These are phyloP conservation scores for Saitoella complicata DNA, from an alignment of 805 yeast species.

Conservation along the genomic window DNA sequence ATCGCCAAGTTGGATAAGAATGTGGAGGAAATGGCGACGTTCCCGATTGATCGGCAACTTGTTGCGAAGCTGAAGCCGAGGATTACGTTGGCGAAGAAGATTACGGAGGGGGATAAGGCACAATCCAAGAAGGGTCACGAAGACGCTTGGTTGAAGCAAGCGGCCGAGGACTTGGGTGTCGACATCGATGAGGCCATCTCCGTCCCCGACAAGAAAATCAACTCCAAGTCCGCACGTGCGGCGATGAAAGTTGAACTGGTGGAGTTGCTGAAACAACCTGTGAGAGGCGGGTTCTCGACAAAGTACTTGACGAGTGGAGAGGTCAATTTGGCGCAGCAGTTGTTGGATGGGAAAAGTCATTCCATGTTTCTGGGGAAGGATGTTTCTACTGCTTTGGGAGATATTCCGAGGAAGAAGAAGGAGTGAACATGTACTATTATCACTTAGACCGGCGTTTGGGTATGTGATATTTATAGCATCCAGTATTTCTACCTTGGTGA, in stretches of 20 bases:
- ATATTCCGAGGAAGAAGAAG: conserved; percentile 21
- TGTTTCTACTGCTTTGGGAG: conserved; percentile 50
- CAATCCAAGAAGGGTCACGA: conserved; percentile 23
- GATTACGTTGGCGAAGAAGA: conserved; percentile 46
- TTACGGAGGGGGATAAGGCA: conserved; percentile 56
- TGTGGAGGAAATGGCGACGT: conserved; percentile 39
- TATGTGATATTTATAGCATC: too few relatives aligned
- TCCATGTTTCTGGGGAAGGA: conserved; percentile 53
- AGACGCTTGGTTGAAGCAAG: conserved; percentile 67
- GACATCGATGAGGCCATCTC: conserved; percentile 61
- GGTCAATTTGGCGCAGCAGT: conserved; percentile 21
- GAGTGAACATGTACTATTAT: too few relatives aligned
- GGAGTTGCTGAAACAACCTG: conserved; percentile 13
- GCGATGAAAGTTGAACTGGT: conserved; percentile 14
- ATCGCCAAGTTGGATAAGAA: conserved; percentile 38
- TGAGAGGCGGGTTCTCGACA: conserved; percentile 15
- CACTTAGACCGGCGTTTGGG: too few relatives aligned
- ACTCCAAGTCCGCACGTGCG: neutral
- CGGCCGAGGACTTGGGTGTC: conserved; percentile 84
- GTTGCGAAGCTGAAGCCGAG: conserved; percentile 56
- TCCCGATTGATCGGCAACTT: conserved; percentile 65
- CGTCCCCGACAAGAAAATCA: neutral
- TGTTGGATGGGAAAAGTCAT: conserved; percentile 54
- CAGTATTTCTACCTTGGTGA: too few relatives aligned
- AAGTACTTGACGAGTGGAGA: conserved; percentile 21